Base-by-base conservation (phyloP, 805 yeast genomes). In the Kodamaea laetipori region DNA sequence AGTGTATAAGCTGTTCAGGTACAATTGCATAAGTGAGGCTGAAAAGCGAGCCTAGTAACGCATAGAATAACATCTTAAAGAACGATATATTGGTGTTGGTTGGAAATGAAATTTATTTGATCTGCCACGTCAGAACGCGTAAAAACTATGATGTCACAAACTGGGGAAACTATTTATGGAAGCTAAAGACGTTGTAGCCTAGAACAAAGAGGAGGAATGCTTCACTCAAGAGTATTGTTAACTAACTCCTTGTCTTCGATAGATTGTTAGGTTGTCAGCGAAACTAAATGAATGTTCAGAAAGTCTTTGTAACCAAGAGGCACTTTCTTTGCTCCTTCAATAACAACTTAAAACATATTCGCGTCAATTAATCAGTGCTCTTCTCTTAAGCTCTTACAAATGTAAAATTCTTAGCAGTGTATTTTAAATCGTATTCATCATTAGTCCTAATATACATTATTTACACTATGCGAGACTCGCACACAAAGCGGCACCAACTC, bases 401-500 rank as follows among this genome's bases (percentile, higher is more conserved):
- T n/a, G n/a, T n/a, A n/a, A n/a, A n/a, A n/a, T n/a, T n/a, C n/a
- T n/a, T n/a, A n/a, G n/a, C n/a, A n/a, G n/a, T n/a, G n/a, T n/a
- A n/a, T n/a, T n/a, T 28, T 6, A n/a, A 28, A 28, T 28, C 32
- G 6, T n/a, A 4, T 4, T 30, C 19, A 4, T 30, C 34, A 30
- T 30, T 30, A 30, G 19, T 27, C 31, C 34, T 30, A 30, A 30
- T 30, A 30, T 30, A 30, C 34, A 30, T 17, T 30, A 13, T 30
- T 13, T 27, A 27, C 31, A 27, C 23, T 37, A 47, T 25, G 62
- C 59, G 16, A 58, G 52, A 51, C 71, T 60, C 8, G 97, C 97
- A 70, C 97, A 88, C 48, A 92, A 72, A 2, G 98, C 98, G 36
- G 97, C 98, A 52, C 99, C 99, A 34, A 90, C 96, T 47, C 97